These are phyloP conservation scores for Cokeromyces recurvatus DNA, from an alignment of 371 early-diverging fungal species.

Conservation along the genomic window DNA sequence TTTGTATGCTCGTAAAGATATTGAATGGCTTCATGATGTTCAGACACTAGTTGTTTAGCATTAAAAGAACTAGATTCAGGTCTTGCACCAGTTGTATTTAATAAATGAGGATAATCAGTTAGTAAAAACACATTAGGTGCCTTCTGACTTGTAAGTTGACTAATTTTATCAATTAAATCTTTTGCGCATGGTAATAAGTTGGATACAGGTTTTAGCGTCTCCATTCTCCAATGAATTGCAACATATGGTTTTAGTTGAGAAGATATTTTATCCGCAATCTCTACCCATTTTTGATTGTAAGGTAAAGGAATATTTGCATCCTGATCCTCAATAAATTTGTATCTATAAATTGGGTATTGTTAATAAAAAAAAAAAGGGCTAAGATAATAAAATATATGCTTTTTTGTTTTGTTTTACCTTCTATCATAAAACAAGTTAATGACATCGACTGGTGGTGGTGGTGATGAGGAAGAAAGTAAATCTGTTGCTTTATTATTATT, in stretches of 20 bases:
- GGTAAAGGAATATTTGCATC: constrained; percentile 25
- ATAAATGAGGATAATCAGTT: constrained; percentile 45
- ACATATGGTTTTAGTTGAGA: constrained; percentile 34
- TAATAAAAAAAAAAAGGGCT: too few species aligned
- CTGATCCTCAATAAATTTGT: constrained; percentile 28
- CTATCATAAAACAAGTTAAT: constrained; percentile 39
- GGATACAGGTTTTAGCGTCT: constrained; percentile 34
- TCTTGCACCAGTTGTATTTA: constrained; percentile 19
- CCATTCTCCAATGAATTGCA: constrained; percentile 53
- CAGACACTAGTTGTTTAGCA: constrained; percentile 17
- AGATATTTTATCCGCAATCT: constrained; percentile 31
- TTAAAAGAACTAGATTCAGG: constrained; percentile 43
- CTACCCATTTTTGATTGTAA: constrained; percentile 26
- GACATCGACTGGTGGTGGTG: constrained; percentile 29
- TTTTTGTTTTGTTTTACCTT: constrained; percentile 10
- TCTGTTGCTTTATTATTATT: too few species aligned
- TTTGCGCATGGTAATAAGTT: constrained; percentile 41
- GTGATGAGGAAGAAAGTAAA: too few species aligned
- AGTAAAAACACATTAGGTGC: constrained; percentile 31
- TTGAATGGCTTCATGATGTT: constrained; percentile 39
- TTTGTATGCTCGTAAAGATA: constrained; percentile 32
- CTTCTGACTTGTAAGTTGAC: neutral
- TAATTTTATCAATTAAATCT: constrained; percentile 23
- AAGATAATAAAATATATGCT: too few species aligned
- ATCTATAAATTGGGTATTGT: constrained; percentile 23